Conservation (phyloP, 1,139 yeast species). For the Suhomyces bokatorum region DNA sequence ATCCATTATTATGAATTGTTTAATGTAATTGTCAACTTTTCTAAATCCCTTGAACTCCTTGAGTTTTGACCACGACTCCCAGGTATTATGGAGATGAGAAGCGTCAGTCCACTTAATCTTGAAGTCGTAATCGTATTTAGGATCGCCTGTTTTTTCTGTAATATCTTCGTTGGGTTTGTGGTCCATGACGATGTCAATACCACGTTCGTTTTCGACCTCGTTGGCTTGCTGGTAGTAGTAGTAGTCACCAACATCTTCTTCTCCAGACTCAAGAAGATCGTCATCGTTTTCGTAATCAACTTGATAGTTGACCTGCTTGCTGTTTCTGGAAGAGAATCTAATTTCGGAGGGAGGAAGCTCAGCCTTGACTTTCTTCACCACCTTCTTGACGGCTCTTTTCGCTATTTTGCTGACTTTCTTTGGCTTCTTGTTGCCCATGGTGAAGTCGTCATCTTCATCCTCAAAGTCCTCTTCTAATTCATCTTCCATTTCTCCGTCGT, state of each 20-base stretch:
- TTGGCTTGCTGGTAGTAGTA: conserved; percentile 39
- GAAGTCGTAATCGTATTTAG: conserved; percentile 61
- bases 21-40: conserved; percentile 86
- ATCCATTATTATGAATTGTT: conserved; percentile 71
- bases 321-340: conserved; percentile 77
- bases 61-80: conserved; percentile 75
- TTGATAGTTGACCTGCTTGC: conserved; percentile 68
- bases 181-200: conserved; percentile 56
- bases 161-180: conserved; percentile 45
- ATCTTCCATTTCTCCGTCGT: conserved; percentile 28
- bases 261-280: conserved; percentile 55
- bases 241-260: conserved; percentile 37
- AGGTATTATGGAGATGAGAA: conserved; percentile 92
- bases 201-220: conserved; percentile 40
- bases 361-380: conserved; percentile 11
- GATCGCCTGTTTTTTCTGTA: conserved; percentile 47
- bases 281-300: conserved; percentile 72
- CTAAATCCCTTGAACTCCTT: conserved; percentile 70
- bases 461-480: conserved; percentile 31
- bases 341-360: conserved; percentile 40
- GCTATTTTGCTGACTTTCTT: conserved; percentile 12
- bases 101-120: conserved; percentile 84
- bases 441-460: conserved; percentile 36
- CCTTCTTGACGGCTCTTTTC: conserved; percentile 12
- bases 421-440: conserved; percentile 18